Base-by-base conservation (phyloP, 345 rosid species). In the Hirschfeldia incana region DNA sequence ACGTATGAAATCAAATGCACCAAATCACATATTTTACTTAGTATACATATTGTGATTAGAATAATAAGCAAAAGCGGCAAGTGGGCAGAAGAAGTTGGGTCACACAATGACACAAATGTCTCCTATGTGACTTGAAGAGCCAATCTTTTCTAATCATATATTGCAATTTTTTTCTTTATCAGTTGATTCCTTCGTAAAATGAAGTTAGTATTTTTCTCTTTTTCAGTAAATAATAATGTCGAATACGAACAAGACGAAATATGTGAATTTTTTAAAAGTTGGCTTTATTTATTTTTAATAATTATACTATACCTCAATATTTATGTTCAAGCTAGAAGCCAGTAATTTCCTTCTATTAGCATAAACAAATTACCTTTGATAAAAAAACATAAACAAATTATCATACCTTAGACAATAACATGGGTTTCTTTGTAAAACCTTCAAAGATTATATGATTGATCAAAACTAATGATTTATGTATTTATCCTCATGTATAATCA, bases 101-200 rank as follows among this genome's bases (percentile, higher is more conserved):
- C 72, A 59, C 73, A 29, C 62, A 39, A 12, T n/a, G n/a, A n/a
- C 30, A 32, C 62, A 39, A 12, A 55, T 73, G 77, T 73, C 82
- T 78, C 57, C 77, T 21, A 72, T 78, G 36, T 4, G 33, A 73
- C 68, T 66, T 73, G 82, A 78, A 78, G 77, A 67, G 77, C 73
- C 77, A 78, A 72, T 72, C 5, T 72, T 11, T 30, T 65, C 5
- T 55, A 11, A 70, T 70, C 57, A 62, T 36, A 72, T 39, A 37
- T 33, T 71, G 42, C 2, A 36, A 29, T 17, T 1, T 29, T 29
- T 70, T 70, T 62, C 57, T 70, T 37, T 70, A 64, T 65, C 34
- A 36, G 15, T 8, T 70, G 46, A 64, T 77, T 64, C 76, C 60
- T 63, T 71, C 10, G 16, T 71, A 77, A 70, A 63, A 39, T 26